These are phyloP conservation scores for Botryotinia convoluta DNA, from an alignment of 2,329 filamentous ascomycete species.

Conservation along the genomic window DNA sequence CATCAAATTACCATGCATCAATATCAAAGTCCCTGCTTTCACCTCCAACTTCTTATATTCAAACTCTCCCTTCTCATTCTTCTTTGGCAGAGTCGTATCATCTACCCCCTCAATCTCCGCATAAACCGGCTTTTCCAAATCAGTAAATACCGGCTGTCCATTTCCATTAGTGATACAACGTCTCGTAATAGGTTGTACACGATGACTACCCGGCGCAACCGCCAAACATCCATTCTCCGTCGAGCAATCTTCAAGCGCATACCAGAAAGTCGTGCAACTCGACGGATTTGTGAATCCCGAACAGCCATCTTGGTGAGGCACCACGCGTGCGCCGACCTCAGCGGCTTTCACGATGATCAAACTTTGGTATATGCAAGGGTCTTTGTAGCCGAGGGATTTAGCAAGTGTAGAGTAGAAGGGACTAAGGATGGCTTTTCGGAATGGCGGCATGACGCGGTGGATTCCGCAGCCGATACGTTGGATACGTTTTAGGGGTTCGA, in stretches of 20 bases:
- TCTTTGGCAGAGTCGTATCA: neutral
- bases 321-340: neutral
- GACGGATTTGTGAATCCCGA: slow-evolving; percentile 4
- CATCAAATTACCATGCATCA: slow-evolving; percentile 19
- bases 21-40: neutral
- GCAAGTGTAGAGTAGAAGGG: neutral
- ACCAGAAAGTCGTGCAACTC: slow-evolving; percentile 14
- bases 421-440: neutral
- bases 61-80: neutral
- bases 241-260: slow-evolving; percentile 4
- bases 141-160: neutral
- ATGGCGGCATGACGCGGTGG: neutral
- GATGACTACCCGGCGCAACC: neutral
- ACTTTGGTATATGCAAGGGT: slow-evolving; percentile 3
- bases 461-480: slow-evolving; percentile 12
- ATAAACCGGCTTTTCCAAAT: neutral
- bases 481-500: slow-evolving; percentile 3
- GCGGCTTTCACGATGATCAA: slow-evolving; percentile 7
- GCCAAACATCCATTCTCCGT: slow-evolving; percentile 9
- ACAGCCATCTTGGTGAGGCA: slow-evolving; percentile 15
- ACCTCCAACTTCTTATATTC: slow-evolving; percentile 15
- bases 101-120: neutral
- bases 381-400: slow-evolving; percentile 7
- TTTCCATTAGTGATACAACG: neutral
- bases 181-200: neutral